These are phyloP conservation scores for Alternaria novae-zelandiae DNA, from an alignment of 2,329 filamentous ascomycete genomes.

Conservation along the genomic window DNA sequence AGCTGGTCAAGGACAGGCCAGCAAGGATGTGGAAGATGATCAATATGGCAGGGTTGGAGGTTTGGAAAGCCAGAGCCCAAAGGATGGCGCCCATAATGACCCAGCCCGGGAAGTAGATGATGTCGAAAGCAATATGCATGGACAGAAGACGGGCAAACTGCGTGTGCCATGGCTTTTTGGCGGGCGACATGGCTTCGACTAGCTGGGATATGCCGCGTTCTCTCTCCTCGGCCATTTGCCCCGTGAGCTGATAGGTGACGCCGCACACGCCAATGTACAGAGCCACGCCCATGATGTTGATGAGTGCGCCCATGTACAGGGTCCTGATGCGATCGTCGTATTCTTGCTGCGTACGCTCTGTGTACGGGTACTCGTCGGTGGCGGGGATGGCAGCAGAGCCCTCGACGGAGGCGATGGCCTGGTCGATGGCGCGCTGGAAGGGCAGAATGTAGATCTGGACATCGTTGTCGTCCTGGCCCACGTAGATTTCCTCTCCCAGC, in stretches of 20 bases:
- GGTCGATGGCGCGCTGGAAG: slow-evolving; percentile 78
- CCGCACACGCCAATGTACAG: slow-evolving; percentile 82
- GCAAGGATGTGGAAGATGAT: slow-evolving; percentile 72
- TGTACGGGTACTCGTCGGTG: slow-evolving; percentile 75
- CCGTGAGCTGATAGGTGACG: slow-evolving; percentile 85
- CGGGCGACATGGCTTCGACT: slow-evolving; percentile 90
- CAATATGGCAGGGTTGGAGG: slow-evolving; percentile 52
- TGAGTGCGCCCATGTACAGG: slow-evolving; percentile 74
- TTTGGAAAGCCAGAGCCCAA: slow-evolving; percentile 61
- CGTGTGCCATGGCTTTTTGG: slow-evolving; percentile 73
- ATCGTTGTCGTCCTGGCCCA: slow-evolving; percentile 71
- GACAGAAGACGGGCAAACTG: slow-evolving; percentile 79
- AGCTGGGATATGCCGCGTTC: slow-evolving; percentile 88
- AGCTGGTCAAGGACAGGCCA: slow-evolving; percentile 79
- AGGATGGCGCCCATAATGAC: slow-evolving; percentile 76
- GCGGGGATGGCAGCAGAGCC: slow-evolving; percentile 48
- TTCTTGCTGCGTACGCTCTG: slow-evolving; percentile 71
- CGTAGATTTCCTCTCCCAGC: slow-evolving; percentile 69
- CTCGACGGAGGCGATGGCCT: slow-evolving; percentile 68
- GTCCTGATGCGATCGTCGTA: slow-evolving; percentile 69
- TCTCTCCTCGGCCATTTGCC: slow-evolving; percentile 82
- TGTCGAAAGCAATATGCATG: slow-evolving; percentile 79
- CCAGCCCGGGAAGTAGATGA: slow-evolving; percentile 84
- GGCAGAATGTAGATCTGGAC: slow-evolving; percentile 79
- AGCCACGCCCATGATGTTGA: slow-evolving; percentile 76